Percentiles rank a stretch among this genome's conserved stretches.
Conservation (phyloP, 2,329 filamentous ascomycete genomes). For the Moelleriella libera region DNA sequence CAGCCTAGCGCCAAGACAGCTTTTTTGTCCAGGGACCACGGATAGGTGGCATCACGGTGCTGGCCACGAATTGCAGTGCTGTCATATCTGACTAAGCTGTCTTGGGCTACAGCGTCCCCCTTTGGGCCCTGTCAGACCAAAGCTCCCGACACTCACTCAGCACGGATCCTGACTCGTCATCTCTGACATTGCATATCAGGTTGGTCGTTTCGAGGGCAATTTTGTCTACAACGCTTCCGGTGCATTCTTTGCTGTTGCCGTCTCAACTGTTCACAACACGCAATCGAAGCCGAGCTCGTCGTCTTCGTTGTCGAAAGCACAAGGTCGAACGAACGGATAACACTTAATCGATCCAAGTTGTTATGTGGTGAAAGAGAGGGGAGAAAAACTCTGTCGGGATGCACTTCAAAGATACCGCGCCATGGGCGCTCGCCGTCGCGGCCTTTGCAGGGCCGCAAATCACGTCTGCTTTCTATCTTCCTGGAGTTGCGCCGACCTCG, state of each 20-base stretch:
- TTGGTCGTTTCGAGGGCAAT: too few relatives aligned
- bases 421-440: slow-evolving; percentile 34
- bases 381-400: slow-evolving; percentile 17
- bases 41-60: too few relatives aligned
- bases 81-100: slow-evolving; percentile 6
- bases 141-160: not conserved
- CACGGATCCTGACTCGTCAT: slow-evolving; percentile 2
- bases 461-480: slow-evolving; percentile 77
- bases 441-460: slow-evolving; percentile 38
- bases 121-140: not conserved
- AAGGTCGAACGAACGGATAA: too few relatives aligned
- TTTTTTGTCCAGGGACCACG: too few relatives aligned
- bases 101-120: slow-evolving; percentile 3
- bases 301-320: too few relatives aligned
- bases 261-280: too few relatives aligned
- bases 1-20: too few relatives aligned
- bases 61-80: too few relatives aligned
- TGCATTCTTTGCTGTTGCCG: too few relatives aligned
- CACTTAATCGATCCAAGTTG: not conserved
- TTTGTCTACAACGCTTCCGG: too few relatives aligned
- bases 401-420: slow-evolving; percentile 30
- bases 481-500: slow-evolving; percentile 85
- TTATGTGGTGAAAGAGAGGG: not conserved
- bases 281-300: too few relatives aligned
- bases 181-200: not conserved